These are phyloP conservation scores for Metschnikowia lunata DNA, from an alignment of 805 yeast species.

Conservation along the genomic window DNA sequence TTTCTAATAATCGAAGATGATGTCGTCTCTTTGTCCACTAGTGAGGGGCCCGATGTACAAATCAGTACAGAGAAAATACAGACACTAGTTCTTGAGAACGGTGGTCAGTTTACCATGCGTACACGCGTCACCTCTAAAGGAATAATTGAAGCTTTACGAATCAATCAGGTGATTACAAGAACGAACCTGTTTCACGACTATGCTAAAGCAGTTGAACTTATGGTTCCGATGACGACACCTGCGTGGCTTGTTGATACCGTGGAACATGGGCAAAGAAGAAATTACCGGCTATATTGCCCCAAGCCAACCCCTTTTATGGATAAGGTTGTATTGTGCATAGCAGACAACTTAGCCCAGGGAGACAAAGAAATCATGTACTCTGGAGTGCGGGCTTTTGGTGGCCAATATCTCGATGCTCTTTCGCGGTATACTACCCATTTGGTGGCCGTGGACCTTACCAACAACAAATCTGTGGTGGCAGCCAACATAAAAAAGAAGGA, in stretches of 20 bases:
- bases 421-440: constrained; percentile 77
- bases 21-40: neutral
- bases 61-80: neutral
- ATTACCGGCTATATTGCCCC: constrained; percentile 64
- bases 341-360: constrained; percentile 51
- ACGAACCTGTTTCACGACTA: constrained; percentile 51
- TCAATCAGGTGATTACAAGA: constrained; percentile 51
- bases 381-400: constrained; percentile 74
- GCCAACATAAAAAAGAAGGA: constrained; percentile 26
- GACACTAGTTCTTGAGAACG: constrained; percentile 7
- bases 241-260: constrained; percentile 56
- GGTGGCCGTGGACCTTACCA: constrained; percentile 49
- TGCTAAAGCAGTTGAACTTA: constrained; percentile 40
- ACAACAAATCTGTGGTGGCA: constrained; percentile 59
- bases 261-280: constrained; percentile 19
- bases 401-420: constrained; percentile 58
- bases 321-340: constrained; percentile 55
- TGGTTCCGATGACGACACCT: constrained; percentile 64
- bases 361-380: constrained; percentile 66
- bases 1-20: constrained; percentile 6
- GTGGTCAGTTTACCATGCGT: constrained; percentile 7
- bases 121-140: neutral
- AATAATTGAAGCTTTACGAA: constrained; percentile 4
- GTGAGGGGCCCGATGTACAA: neutral
- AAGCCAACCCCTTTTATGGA: constrained; percentile 64